Conservation (phyloP, 345 rosid species). For the Triadica sebifera region DNA sequence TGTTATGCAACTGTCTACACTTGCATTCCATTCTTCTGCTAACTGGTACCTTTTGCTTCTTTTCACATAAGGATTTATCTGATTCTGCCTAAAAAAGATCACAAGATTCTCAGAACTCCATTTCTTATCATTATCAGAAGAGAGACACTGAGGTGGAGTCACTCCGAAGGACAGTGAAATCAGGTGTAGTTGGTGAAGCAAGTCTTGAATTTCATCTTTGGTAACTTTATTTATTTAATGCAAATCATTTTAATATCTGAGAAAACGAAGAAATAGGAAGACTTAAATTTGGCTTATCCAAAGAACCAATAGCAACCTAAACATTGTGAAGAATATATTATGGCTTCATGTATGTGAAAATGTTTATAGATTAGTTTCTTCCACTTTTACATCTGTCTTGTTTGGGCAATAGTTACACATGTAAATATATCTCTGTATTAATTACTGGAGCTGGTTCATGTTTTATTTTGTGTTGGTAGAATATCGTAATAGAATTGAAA, state of each 20-base stretch:
- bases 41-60: neutral
- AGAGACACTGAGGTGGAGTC: slow-evolving; percentile 48
- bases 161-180: slow-evolving; percentile 40
- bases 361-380: neutral
- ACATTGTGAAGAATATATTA: neutral
- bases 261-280: neutral
- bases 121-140: slow-evolving; percentile 36
- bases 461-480: too few relatives aligned
- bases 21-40: slow-evolving; percentile 14
- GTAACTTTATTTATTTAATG: slow-evolving; percentile 5
- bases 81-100: slow-evolving; percentile 41
- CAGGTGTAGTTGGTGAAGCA: slow-evolving; percentile 50
- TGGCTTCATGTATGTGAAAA: slow-evolving; percentile 9
- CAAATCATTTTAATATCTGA: neutral
- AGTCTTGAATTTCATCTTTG: slow-evolving; percentile 29
- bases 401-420: neutral
- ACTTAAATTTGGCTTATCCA: neutral
- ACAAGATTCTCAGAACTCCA: slow-evolving; percentile 15
- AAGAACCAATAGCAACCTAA: neutral
- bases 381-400: neutral
- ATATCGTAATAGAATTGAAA: too few relatives aligned
- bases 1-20: neutral
- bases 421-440: neutral
- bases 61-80: slow-evolving; percentile 39
- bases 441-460: too few relatives aligned